phyloP scores from a whole-genome alignment of 2,329 filamentous ascomycete species.

The Fusarium tuaranense region DNA sequence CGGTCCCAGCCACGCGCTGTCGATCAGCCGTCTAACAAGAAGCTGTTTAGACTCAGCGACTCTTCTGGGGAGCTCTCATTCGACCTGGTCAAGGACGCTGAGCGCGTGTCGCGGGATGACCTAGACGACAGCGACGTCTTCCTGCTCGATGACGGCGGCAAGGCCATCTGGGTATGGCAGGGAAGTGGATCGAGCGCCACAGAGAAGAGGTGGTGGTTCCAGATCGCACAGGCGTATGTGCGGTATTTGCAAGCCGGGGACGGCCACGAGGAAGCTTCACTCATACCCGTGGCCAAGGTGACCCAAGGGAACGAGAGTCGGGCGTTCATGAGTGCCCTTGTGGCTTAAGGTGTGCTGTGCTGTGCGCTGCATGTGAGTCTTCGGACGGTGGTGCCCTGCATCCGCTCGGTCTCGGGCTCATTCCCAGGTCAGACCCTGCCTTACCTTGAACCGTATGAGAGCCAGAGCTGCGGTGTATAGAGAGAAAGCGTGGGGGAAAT shows the following conservation, averaged over 20 bases:
- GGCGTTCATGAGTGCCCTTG: slow-evolving; percentile 63
- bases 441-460: slow-evolving; percentile 3
- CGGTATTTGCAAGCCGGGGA: slow-evolving; percentile 52
- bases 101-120: slow-evolving; percentile 57
- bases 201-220: slow-evolving; percentile 72
- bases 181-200: slow-evolving; percentile 66
- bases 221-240: slow-evolving; percentile 68
- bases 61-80: slow-evolving; percentile 68
- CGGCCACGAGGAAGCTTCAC: slow-evolving; percentile 50
- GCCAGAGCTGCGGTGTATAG: neutral
- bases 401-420: neutral
- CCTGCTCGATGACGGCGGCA: slow-evolving; percentile 68
- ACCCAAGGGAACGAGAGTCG: slow-evolving; percentile 66
- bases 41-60: slow-evolving; percentile 73
- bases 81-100: slow-evolving; percentile 67
- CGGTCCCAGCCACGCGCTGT: slow-evolving; percentile 29
- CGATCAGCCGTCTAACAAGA: slow-evolving; percentile 48
- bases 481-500: slow-evolving; percentile 1
- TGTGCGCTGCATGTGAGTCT: neutral
- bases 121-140: slow-evolving; percentile 72
- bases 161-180: slow-evolving; percentile 74
- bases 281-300: slow-evolving; percentile 68
- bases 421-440: neutral
- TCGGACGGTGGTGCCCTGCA: neutral
- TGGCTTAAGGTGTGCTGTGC: slow-evolving; percentile 26